These are phyloP conservation scores for Colletotrichum lentis DNA, from an alignment of 2,329 filamentous ascomycete species.

Conservation along the genomic window DNA sequence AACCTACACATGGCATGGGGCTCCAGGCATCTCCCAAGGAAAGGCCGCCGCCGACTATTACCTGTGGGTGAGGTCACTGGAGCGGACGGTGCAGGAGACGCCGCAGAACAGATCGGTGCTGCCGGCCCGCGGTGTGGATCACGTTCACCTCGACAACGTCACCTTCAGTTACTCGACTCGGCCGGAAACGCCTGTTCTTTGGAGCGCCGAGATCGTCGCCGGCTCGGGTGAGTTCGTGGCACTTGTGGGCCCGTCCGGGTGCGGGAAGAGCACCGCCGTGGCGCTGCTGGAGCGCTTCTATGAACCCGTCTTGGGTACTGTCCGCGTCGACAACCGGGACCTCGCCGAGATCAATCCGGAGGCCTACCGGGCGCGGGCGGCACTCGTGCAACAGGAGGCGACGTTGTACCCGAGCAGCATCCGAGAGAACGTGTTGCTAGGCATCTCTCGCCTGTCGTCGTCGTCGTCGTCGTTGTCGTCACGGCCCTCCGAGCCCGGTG, in stretches of 20 bases:
- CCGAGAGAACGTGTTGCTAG: slow-evolving; percentile 63
- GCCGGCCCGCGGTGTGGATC: background rate
- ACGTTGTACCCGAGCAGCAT: slow-evolving; percentile 54
- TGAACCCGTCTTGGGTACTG: slow-evolving; percentile 27
- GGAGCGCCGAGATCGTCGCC: background rate
- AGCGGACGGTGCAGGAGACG: background rate
- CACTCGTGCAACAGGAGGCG: slow-evolving; percentile 29
- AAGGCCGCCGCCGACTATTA: background rate
- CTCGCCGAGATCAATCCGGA: slow-evolving; percentile 44
- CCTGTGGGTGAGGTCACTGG: background rate
- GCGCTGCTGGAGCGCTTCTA: slow-evolving; percentile 58
- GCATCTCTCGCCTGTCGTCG: slow-evolving; percentile 42
- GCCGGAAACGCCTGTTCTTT: background rate
- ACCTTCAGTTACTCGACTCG: background rate
- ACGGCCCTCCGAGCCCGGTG: slow-evolving; percentile 39
- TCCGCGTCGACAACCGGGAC: background rate
- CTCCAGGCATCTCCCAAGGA: slow-evolving; percentile 17
- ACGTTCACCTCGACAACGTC: background rate
- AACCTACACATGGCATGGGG: background rate
- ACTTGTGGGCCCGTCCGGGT: slow-evolving; percentile 63
- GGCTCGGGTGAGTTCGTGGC: slow-evolving; percentile 59
- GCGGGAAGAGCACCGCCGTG: slow-evolving; percentile 68
- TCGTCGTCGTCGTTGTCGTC: background rate
- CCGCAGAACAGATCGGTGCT: background rate
- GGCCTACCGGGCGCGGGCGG: slow-evolving; percentile 4